Base-by-base conservation (phyloP, 176 grass and related monocot species). In the Phyllostachys edulis region DNA sequence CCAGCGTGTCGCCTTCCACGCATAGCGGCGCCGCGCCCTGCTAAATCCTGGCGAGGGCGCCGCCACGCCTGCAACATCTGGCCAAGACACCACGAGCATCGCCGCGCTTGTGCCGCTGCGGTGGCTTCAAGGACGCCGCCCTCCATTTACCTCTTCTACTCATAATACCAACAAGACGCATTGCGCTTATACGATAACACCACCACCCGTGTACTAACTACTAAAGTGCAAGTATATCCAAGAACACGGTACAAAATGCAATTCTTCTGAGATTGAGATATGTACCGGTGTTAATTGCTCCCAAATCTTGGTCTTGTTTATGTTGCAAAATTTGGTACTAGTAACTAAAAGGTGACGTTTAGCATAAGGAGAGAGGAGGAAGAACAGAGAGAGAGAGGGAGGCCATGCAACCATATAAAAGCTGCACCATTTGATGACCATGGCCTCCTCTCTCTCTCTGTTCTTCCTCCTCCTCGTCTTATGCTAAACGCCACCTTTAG, bases 11-110 rank as follows among this genome's bases (percentile, higher is more conserved):
- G n/a, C n/a, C n/a, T n/a, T n/a, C n/a, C n/a, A n/a, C n/a, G n/a
- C n/a, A n/a, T n/a, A n/a, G n/a, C n/a, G 94, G 74, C 18, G 90
- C n/a, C 11, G 71, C 88, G 17, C 90, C 92, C 64, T 97, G 92
- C 29, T n/a, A n/a, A n/a, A n/a, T n/a, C 41, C 67, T n/a, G 55
- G 92, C 88, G 1, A 69, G 9, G 59, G 56, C 71, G 12, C 62
- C 32, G 54, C 46, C n/a, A n/a, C n/a, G n/a, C 69, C 42, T 24
- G 63, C 23, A 97, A 52, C 59, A 59, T 3, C 13, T n/a, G n/a
- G n/a, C 80, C 11, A 41, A 90, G 7, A 91, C 70, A 54, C 59
- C 63, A 80, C 13, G 57, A 79, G 17, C 40, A 40, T 23, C 67
- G 56, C 85, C 36, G 37, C 60, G 29, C n/a, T n/a, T n/a, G n/a